phyloP scores from a whole-genome alignment of 2,329 filamentous ascomycete genomes.

The Colletotrichum liaoningense region DNA sequence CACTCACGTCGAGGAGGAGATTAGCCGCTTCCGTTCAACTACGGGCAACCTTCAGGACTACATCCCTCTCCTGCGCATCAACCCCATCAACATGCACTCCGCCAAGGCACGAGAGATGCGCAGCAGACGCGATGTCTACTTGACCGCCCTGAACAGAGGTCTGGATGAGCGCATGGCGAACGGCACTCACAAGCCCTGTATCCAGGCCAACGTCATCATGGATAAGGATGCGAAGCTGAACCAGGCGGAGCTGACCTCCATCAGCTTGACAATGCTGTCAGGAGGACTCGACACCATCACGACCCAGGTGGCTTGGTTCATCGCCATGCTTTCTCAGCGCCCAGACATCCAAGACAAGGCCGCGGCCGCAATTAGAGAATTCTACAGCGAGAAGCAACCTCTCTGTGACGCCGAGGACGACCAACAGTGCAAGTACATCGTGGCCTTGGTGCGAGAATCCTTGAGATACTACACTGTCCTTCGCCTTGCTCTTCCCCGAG shows the following conservation, averaged over 20 bases:
- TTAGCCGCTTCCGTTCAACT: constrained; percentile 69
- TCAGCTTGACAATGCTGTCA: constrained; percentile 76
- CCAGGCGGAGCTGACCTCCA: constrained; percentile 71
- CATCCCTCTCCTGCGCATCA: constrained; percentile 67
- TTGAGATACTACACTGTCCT: constrained; percentile 73
- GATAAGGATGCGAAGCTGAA: constrained; percentile 73
- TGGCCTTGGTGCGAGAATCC: constrained; percentile 72
- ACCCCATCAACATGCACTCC: constrained; percentile 70
- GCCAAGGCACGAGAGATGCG: constrained; percentile 70
- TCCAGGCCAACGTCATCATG: constrained; percentile 74
- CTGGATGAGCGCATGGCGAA: constrained; percentile 71
- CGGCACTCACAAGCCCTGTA: constrained; percentile 71
- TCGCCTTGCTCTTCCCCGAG: constrained; percentile 70
- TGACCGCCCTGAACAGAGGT: constrained; percentile 66
- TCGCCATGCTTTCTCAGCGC: constrained; percentile 68
- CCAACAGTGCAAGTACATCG: constrained; percentile 72
- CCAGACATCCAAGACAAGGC: constrained; percentile 73
- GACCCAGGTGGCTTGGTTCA: constrained; percentile 73
- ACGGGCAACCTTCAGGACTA: constrained; percentile 73
- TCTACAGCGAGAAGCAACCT: constrained; percentile 62
- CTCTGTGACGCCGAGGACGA: constrained; percentile 72
- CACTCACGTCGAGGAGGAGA: constrained; percentile 71
- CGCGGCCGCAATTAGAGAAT: constrained; percentile 64
- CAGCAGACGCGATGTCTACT: constrained; percentile 68
- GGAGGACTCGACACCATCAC: constrained; percentile 76